Conservation (phyloP, 129 eudicot species). For the Daucus carota region DNA sequence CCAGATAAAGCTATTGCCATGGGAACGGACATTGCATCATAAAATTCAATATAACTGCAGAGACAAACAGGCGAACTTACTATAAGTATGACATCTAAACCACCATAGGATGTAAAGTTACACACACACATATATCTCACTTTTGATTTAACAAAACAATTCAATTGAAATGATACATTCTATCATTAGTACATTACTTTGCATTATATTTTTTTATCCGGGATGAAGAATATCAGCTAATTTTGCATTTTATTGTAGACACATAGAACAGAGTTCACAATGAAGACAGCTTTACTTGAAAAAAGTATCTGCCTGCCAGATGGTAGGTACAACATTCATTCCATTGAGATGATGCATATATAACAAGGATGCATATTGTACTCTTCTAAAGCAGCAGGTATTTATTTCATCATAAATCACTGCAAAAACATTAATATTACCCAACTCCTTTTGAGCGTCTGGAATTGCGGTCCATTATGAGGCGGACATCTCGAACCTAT, state of each 20-base stretch:
- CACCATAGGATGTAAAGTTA: too few species aligned
- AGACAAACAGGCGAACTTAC: neutral
- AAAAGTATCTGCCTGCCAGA: neutral
- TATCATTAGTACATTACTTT: too few species aligned
- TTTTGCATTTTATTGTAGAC: neutral
- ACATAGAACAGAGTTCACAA: neutral
- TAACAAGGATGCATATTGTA: neutral
- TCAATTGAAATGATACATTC: neutral
- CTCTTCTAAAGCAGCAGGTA: neutral
- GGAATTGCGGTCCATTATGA: constrained; percentile 83
- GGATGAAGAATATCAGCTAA: neutral
- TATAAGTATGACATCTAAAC: neutral
- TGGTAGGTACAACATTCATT: neutral
- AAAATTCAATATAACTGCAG: constrained; percentile 81
- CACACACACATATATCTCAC: too few species aligned
- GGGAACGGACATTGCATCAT: constrained; percentile 90
- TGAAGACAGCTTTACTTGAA: neutral
- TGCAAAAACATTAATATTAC: constrained; percentile 27
- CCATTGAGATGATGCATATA: neutral
- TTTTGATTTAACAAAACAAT: neutral
- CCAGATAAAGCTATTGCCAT: constrained; percentile 97
- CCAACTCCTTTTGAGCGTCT: constrained; percentile 94
- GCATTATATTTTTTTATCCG: neutral
- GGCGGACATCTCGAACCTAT: constrained; percentile 86
- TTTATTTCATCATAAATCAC: constrained; percentile 4